phyloP scores from a whole-genome alignment of 495 filamentous ascomycete genomes.

The Tuber aestivum region DNA sequence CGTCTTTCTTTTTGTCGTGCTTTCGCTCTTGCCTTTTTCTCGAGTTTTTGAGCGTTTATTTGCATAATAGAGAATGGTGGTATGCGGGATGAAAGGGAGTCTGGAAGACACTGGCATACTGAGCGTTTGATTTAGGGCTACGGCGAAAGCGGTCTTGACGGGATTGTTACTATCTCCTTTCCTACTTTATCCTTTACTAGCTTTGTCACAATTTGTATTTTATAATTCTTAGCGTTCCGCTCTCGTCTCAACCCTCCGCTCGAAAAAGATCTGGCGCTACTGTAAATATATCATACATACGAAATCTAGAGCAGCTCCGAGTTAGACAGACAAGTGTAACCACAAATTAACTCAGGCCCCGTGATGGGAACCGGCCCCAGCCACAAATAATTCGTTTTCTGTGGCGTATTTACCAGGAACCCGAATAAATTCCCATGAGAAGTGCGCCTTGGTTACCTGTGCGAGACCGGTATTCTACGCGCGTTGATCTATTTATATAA shows the following conservation, averaged over 20 bases:
- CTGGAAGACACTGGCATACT: neutral
- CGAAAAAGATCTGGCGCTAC: neutral
- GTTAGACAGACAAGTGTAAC: neutral
- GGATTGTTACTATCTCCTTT: neutral
- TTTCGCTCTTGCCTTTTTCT: neutral
- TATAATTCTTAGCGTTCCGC: neutral
- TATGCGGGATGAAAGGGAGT: neutral
- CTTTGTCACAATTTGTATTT: neutral
- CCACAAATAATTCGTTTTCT: neutral
- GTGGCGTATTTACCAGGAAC: neutral
- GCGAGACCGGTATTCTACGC: neutral
- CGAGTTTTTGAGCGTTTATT: neutral
- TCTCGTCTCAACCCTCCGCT: neutral
- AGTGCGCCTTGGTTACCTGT: neutral
- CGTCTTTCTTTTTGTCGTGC: neutral
- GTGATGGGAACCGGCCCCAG: neutral
- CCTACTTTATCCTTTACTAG: neutral
- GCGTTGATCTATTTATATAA: neutral
- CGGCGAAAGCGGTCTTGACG: neutral
- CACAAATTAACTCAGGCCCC: neutral
- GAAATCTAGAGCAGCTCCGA: neutral
- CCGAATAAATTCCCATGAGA: no score
- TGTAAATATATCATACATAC: neutral
- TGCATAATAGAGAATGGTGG: neutral
- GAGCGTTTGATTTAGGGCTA: neutral